Evolutionary conservation across 345 rosid species (phyloP).

Genomic region (Nephelium lappaceum): DNA sequence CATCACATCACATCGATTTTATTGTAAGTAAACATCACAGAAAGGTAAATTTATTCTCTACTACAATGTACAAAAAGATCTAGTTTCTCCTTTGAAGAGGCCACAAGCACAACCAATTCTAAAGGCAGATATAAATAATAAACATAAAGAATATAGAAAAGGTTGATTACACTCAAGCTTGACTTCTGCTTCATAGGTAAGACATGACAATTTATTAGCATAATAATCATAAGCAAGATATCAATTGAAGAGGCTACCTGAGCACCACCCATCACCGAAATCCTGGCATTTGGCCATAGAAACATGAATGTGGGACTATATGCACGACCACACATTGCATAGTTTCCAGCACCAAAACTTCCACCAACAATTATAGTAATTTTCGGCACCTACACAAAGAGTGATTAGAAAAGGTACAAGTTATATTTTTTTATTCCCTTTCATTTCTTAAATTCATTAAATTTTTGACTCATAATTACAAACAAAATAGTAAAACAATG

Average conservation of each 20-base stretch:
- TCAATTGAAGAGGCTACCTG: constrained; percentile 52
- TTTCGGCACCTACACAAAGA: constrained; percentile 72
- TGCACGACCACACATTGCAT: constrained; percentile 99
- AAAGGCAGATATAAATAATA: neutral
- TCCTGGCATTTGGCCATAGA: constrained; percentile 95
- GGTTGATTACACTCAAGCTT: neutral
- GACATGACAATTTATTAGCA: neutral
- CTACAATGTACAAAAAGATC: neutral
- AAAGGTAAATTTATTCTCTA: neutral
- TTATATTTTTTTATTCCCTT: neutral
- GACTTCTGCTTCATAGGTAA: neutral
- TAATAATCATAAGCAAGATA: neutral
- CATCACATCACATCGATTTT: neutral
- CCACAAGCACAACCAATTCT: neutral
- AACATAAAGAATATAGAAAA: neutral
- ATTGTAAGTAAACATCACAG: neutral
- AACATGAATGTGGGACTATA: constrained; percentile 87
- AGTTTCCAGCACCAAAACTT: constrained; percentile 98
- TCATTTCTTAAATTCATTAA: neutral
- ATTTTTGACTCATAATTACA: neutral
- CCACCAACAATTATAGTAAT: constrained; percentile 86
- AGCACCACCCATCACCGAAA: constrained; percentile 96
- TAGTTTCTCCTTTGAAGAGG: neutral
- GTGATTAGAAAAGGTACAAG: neutral
- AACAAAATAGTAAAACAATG: neutral